Evolutionary conservation across 306 rosid genomes (phyloP), one percentile per base, ranked within the genome.

Genomic region (Aeschynomene evenia): DNA sequence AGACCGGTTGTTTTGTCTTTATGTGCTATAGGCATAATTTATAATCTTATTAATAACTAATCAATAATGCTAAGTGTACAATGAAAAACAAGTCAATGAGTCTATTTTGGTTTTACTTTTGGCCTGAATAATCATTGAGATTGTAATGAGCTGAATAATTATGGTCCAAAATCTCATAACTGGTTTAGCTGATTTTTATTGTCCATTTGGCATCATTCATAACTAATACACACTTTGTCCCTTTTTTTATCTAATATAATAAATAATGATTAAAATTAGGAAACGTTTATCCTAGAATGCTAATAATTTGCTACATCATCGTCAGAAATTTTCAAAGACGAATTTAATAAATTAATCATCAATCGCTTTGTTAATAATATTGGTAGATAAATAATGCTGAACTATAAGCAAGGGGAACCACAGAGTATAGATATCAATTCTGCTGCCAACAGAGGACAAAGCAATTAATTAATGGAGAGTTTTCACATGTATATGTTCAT

Each of bases 401-500:
- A 19, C 61, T 22, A 33, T 37, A 13, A 63, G 15, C 54, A 19
- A 3, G 37, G 52, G 52, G n/a, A n/a, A 31, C 72, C 59, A 66
- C 42, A 61, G 6, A 52, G n/a, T 14, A 9, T 51, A 40, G 54
- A 68, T n/a, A n/a, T 26, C 20, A 23, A 20, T 50, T 18, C 19
- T 57, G 46, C 49, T 36, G 56, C 34, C 23, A 51, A 59, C 31
- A 33, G 60, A 52, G 31, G 71, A 69, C 66, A 77, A 53, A 69
- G n/a, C 57, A 77, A 56, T 78, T 28, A 76, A 68, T 60, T 28
- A 76, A 68, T 60, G 71, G 63, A 7, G 63, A 3, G 34, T 69
- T 56, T n/a, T 69, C 60, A 62, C 60, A 52, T 51, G 76, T 50
- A 39, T 40, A 65, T 69, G n/a, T n/a, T n/a, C n/a, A n/a, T n/a